Evolutionary conservation across 768 basidiomycete genomes (phyloP), one percentile per base, ranked within the genome.

Genomic region (Rhizopogon roseolus): DNA sequence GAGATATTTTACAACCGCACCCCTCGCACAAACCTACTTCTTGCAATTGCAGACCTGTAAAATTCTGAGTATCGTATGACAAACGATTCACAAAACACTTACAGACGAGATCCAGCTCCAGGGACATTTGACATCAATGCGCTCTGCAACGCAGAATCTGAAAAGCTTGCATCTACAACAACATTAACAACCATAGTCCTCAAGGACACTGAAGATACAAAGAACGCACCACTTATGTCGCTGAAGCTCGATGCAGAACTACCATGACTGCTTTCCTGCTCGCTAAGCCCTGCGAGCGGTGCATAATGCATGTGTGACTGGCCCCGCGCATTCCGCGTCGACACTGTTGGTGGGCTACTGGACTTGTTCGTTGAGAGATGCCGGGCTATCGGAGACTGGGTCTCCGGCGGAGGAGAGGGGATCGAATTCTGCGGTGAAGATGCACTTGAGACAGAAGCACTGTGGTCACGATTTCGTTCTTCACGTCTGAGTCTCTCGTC

Each of bases 171-270:
- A 60, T 90, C 88, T 88, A 53, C 37, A 13, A 41, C 14, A 46
- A 48, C 39, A 36, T 50, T 17, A 53, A 27, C 9, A 28, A 17
- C 9, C 32, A 11, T 49, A 16, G 37, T 19, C 10, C 10, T 50
- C 28, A 57, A 52, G 37, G 5, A 60, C 1, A 53, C 11, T 22
- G 13, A 41, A 22, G 38, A 13, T 2, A 25, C 11, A n/a, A 11
- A 32, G 4, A 32, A 70, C 81, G 62, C 61, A 90, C 91, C 90
- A 61, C 91, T 93, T 41, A 93, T 63, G 63, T 93, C 91, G 62
- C 90, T 93, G 61, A 93, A 91, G 66, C 91, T 84, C 6, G 90
- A 91, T 0, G 89, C 81, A 41, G 85, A 82, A 22, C 89, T 91
- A 3, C 83, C 82, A 48, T 86, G 79, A 57, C 74, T 81, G 59